phyloP scores from a whole-genome alignment of 2,329 filamentous ascomycete species.

The Microsporum ferrugineum region DNA sequence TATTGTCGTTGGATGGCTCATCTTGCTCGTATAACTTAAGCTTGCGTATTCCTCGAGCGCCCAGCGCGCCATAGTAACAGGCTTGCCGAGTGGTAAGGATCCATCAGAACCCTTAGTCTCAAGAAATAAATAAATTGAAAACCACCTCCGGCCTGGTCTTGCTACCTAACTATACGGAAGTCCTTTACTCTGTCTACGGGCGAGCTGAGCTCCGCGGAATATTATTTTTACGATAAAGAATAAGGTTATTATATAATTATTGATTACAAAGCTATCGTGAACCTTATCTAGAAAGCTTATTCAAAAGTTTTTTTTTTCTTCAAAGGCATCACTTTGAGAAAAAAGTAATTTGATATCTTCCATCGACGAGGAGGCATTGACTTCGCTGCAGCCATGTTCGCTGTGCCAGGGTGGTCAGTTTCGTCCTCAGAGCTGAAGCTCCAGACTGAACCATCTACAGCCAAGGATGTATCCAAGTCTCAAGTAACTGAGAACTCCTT shows the following conservation, averaged over 20 bases:
- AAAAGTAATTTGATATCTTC: background rate
- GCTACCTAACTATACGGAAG: no score
- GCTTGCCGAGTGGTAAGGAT: conserved; percentile 25
- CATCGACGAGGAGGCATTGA: background rate
- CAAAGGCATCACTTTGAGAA: background rate
- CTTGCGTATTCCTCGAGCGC: conserved; percentile 29
- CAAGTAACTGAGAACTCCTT: conserved; percentile 20
- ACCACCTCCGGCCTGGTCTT: no score
- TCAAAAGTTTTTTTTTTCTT: background rate
- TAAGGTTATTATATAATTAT: background rate
- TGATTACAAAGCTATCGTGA: background rate
- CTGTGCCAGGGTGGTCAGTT: conserved; percentile 85
- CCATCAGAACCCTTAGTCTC: no score
- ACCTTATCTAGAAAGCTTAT: background rate
- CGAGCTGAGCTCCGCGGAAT: no score
- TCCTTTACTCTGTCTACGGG: no score
- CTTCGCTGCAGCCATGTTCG: conserved; percentile 51
- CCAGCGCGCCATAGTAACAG: conserved; percentile 28
- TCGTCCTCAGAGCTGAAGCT: conserved; percentile 59
- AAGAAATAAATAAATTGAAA: no score
- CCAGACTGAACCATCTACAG: conserved; percentile 49
- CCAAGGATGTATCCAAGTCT: conserved; percentile 50
- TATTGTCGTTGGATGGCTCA: conserved; percentile 28
- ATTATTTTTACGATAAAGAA: background rate
- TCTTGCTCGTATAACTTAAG: conserved; percentile 27